Conservation (phyloP, 257 asterid species). For the Capsicum chinense region DNA sequence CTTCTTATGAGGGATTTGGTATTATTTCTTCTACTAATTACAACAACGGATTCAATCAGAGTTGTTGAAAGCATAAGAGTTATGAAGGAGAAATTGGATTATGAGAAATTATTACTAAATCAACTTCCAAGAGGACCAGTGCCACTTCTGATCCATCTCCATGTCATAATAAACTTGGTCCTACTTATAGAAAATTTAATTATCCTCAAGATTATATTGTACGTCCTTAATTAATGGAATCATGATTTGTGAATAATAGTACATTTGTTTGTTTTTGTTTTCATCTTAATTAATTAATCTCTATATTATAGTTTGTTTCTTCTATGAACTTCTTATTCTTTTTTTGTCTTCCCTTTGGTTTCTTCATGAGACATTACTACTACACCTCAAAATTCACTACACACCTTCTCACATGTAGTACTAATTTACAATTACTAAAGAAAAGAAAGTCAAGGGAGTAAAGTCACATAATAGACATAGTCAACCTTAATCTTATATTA, state of each 20-base stretch:
- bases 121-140: conserved; percentile 68
- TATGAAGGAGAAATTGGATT: conserved; percentile 30
- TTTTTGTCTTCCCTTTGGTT: too few relatives aligned
- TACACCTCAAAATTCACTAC: too few relatives aligned
- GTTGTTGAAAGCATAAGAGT: conserved; percentile 49
- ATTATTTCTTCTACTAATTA: conserved; percentile 32
- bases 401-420: too few relatives aligned
- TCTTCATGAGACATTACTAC: too few relatives aligned
- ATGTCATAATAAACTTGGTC: conserved; percentile 58
- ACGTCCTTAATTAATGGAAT: conserved; percentile 48
- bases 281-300: not conserved
- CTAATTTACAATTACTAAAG: too few relatives aligned
- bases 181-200: conserved; percentile 35
- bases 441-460: too few relatives aligned
- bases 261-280: not conserved
- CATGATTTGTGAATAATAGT: not conserved
- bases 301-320: not conserved
- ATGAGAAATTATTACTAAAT: conserved; percentile 35
- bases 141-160: conserved; percentile 67
- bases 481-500: too few relatives aligned
- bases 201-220: conserved; percentile 32
- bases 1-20: conserved; percentile 33
- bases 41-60: conserved; percentile 31
- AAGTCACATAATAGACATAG: too few relatives aligned
- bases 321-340: not conserved